Evolutionary conservation across 495 filamentous ascomycete species (phyloP), one percentile per base, ranked within the genome.

Genomic region (Friedmanniomyces endolithicus): DNA sequence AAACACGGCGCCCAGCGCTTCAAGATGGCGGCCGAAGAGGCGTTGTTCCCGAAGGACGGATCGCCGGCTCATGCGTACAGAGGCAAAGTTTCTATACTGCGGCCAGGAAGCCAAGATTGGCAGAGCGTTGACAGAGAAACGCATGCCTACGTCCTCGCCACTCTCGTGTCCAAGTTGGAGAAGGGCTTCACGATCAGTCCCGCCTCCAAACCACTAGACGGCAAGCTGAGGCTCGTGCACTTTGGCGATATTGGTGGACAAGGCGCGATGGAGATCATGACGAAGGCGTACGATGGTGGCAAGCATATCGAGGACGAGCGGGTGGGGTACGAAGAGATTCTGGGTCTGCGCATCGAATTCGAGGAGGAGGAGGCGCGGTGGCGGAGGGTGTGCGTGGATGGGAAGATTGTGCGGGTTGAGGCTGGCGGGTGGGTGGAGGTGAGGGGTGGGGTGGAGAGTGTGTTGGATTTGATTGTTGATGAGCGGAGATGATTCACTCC

Each of bases 341-440:
- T 82, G 1, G 75, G 76, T 22, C 43, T 90, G 22, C 73, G 72
- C 43, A 78, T 95, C 27, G 73, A 81, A 33, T 80, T 94, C 35
- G 54, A 74, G 9, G 73, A 80, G 43, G 72, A 65, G 31, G 78
- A 85, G 46, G 64, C 78, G 40, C 72, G 79, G 57, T 95, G 88
- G 88, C 71, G 89, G 53, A 78, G 87, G 56, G 78, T 94, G 1
- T 97, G 90, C 64, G 72, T 97, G 22, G 90, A 97, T 70, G 90
- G 90, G 12, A 85, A 82, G 54, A 90, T 94, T 58, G 76, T 94
- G 11, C 75, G 74, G 52, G 65, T 95, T 17, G 80, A 81, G 43
- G 60, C 75, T 56, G 80, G 76, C 0, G 89, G 90, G 7, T 84
- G 79, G 78, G 78, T 92, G 69, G 76, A 81, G 48, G 72, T 94